Base-by-base conservation (phyloP, 495 filamentous ascomycete species). In the Podospora pseudocomata region DNA sequence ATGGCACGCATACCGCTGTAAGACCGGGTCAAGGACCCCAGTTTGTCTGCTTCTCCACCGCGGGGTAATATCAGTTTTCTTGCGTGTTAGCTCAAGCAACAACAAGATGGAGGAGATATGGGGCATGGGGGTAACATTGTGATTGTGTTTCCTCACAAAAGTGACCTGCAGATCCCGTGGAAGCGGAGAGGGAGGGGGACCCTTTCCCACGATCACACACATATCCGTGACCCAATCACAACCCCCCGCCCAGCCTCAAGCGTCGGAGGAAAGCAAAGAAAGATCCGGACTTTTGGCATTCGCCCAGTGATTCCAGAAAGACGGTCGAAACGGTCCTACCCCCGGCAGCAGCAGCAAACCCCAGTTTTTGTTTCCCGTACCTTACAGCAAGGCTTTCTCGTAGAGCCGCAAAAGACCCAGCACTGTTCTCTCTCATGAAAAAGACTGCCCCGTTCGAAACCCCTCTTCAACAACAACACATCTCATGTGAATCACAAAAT, bases 231-330 rank as follows among this genome's bases (percentile, higher is more conserved):
- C n/a, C 55, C 6, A 58, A 32, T 32, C 23, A 26, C 23, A 15
- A 19, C 55, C 55, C 5, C 55, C 55, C 61, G 61, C 32, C 61
- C 28, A 63, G 32, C 55, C 27, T 20, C 61, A 39, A 63, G 61
- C 61, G 61, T 63, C 61, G 61, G 61, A 63, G 61, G n/a, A 63
- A 44, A 44, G 34, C 61, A 23, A 63, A 34, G 61, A 63, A 63
- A 63, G 6, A 63, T 63, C 61, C 61, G 61, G 28, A 32, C 30
- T 32, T 7, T 32, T 32, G 30, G 5, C 30, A 23, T 23, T 32
- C 30, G 32, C 28, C 61, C 61, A 34, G 61, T 7, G 30, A 32
- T 63, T 58, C 55, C 23, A 26, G 55, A 58, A 58, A 19, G 55
- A 58, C 39, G 39, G 39, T 49, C 39, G 39, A 49, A 49, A 49